These are phyloP conservation scores for Kickxella alabastrina DNA, from an alignment of 192 early-diverging fungal species.

Conservation along the genomic window DNA sequence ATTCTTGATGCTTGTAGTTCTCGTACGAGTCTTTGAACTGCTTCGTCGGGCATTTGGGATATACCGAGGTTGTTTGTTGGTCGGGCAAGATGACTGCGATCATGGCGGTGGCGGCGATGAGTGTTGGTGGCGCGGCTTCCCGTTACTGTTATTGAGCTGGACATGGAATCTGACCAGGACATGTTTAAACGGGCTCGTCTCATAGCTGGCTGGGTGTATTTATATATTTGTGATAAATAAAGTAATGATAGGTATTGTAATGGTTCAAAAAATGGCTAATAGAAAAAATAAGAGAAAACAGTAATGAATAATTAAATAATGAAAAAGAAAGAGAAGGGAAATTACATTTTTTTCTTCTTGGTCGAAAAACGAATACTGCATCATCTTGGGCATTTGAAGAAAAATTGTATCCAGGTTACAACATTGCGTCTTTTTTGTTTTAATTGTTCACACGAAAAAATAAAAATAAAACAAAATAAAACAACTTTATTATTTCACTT, in stretches of 20 bases:
- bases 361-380: too few species aligned
- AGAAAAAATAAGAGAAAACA: neutral
- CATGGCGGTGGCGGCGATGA: too few species aligned
- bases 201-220: conserved; percentile 9
- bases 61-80: too few species aligned
- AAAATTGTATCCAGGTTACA: too few species aligned
- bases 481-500: too few species aligned
- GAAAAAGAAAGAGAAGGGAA: too few species aligned
- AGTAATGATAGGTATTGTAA: too few species aligned
- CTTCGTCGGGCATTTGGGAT: conserved; percentile 1
- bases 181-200: conserved; percentile 24
- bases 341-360: too few species aligned
- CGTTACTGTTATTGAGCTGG: conserved; percentile 38
- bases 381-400: too few species aligned
- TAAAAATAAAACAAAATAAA: too few species aligned
- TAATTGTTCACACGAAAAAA: neutral
- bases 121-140: conserved; percentile 12
- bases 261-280: neutral
- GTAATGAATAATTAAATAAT: neutral
- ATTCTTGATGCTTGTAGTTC: conserved; percentile 32
- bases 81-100: too few species aligned
- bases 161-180: conserved; percentile 50
- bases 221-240: too few species aligned
- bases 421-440: neutral
- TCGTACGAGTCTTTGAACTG: conserved; percentile 21